These are phyloP conservation scores for Penicillium nucicola DNA, from an alignment of 495 filamentous ascomycete species.

Conservation along the genomic window DNA sequence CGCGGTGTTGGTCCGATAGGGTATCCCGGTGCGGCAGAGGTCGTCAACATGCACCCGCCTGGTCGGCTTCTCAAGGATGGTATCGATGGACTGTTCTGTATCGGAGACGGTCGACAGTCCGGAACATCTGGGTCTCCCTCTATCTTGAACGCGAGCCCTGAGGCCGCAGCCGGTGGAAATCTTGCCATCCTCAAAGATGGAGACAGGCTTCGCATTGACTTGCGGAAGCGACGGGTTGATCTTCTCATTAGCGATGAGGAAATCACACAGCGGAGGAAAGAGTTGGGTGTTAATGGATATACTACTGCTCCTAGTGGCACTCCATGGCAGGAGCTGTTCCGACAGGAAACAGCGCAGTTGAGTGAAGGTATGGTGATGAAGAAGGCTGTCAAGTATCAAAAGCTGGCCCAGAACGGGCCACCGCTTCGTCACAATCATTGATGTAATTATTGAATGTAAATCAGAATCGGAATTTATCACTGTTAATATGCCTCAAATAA, in stretches of 20 bases:
- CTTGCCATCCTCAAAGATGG: conserved; percentile 52
- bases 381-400: conserved; percentile 49
- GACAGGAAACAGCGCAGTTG: conserved; percentile 47
- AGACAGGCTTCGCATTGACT: conserved; percentile 54
- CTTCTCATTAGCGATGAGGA: conserved; percentile 57
- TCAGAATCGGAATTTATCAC: not conserved
- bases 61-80: conserved; percentile 43
- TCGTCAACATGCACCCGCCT: conserved; percentile 57
- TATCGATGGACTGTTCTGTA: conserved; percentile 50
- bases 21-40: conserved; percentile 53
- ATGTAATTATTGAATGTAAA: conserved; percentile 2
- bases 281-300: conserved; percentile 31
- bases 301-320: conserved; percentile 24
- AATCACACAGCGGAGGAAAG: conserved; percentile 59
- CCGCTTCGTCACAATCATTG: conserved; percentile 52
- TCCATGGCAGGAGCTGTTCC: conserved; percentile 52
- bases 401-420: conserved; percentile 44
- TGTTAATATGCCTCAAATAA: too few species aligned
- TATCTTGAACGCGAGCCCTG: conserved; percentile 55
- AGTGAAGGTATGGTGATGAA: conserved; percentile 53
- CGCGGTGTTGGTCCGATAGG: conserved; percentile 52
- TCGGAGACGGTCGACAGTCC: conserved; percentile 55
- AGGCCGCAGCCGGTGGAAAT: conserved; percentile 59
- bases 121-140: conserved; percentile 54
- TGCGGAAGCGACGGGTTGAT: conserved; percentile 51